Conservation (phyloP, 2,329 filamentous ascomycete species). For the Curvularia lunata region DNA sequence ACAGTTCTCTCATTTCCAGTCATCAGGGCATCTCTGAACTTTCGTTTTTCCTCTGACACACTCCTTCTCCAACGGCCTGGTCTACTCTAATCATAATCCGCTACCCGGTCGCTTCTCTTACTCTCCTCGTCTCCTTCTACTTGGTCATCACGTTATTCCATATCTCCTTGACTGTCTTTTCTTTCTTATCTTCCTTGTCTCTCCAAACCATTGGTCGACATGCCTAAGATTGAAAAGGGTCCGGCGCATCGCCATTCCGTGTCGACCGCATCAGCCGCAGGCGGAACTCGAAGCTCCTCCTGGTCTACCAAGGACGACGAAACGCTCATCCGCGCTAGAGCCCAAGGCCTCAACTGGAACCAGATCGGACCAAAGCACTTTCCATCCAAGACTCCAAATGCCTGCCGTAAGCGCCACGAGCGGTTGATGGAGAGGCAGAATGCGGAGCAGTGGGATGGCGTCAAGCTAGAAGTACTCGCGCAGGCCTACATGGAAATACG, state of each 20-base stretch:
- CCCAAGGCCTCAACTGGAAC: slow-evolving; percentile 80
- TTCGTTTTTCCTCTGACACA: slow-evolving; percentile 39
- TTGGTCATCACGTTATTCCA: slow-evolving; percentile 20
- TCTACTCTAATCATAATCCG: slow-evolving; percentile 43
- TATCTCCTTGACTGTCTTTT: slow-evolving; percentile 18
- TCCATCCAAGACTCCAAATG: slow-evolving; percentile 76
- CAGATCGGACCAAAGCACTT: slow-evolving; percentile 80
- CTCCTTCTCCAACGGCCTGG: slow-evolving; percentile 36
- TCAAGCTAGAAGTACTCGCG: slow-evolving; percentile 75
- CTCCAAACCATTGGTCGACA: slow-evolving; percentile 42
- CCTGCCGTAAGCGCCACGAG: slow-evolving; percentile 88
- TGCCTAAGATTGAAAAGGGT: slow-evolving; percentile 54
- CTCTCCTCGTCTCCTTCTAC: slow-evolving; percentile 20
- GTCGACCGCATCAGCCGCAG: slow-evolving; percentile 41
- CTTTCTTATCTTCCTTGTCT: slow-evolving; percentile 23
- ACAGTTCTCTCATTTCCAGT: slow-evolving; percentile 44
- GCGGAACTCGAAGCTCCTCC: slow-evolving; percentile 49
- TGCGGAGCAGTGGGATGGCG: slow-evolving; percentile 78
- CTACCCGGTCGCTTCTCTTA: slow-evolving; percentile 35
- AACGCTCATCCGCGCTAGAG: slow-evolving; percentile 72
- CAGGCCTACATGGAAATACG: slow-evolving; percentile 80
- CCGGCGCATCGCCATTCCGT: slow-evolving; percentile 40
- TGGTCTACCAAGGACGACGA: slow-evolving; percentile 80
- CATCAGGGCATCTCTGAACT: slow-evolving; percentile 42
- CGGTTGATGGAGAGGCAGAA: slow-evolving; percentile 76